A percentile compares a stretch with the other conserved stretches of the same genome.
Evolutionary conservation across 73 alveolate species (phyloP).

Genomic region (Effrenium voratum): DNA sequence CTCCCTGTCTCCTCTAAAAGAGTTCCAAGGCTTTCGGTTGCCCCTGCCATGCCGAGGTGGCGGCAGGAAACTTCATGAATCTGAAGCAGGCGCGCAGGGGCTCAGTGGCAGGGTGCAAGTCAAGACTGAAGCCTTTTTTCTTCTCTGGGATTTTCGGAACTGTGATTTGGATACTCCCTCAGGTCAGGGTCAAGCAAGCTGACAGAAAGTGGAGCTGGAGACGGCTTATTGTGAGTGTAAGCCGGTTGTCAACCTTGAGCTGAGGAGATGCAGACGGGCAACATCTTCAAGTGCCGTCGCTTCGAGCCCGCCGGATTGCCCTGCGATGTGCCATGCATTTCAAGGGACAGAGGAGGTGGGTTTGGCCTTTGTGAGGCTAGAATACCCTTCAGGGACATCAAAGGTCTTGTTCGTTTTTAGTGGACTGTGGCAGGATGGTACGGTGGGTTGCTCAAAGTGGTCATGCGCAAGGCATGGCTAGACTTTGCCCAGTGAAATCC

Average conservation of each 20-base stretch:
- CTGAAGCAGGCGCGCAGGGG: conserved; percentile 29
- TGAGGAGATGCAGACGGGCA: conserved; percentile 1
- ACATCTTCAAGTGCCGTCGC: conserved; percentile 31
- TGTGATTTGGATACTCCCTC: background rate
- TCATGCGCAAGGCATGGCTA: background rate
- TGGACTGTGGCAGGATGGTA: background rate
- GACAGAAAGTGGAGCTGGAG: too few relatives aligned
- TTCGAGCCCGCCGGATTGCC: background rate
- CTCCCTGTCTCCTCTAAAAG: background rate
- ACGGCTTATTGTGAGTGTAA: background rate
- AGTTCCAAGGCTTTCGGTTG: background rate
- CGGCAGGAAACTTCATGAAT: conserved; percentile 18
- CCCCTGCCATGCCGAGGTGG: conserved; percentile 29
- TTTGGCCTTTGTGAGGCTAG: too few relatives aligned
- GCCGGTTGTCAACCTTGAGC: background rate
- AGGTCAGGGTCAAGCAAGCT: background rate
- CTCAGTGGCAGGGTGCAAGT: too few relatives aligned
- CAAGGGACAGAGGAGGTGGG: too few relatives aligned
- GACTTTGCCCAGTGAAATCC: too few relatives aligned
- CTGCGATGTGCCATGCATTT: too few relatives aligned
- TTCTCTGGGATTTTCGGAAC: too few relatives aligned
- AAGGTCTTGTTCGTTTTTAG: too few relatives aligned
- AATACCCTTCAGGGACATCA: too few relatives aligned
- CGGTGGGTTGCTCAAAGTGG: background rate
- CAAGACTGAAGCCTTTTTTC: too few relatives aligned